Evolutionary conservation across 2,329 filamentous ascomycete genomes (phyloP), one percentile per base, ranked within the genome.

Genomic region (Macrophomina phaseolina): DNA sequence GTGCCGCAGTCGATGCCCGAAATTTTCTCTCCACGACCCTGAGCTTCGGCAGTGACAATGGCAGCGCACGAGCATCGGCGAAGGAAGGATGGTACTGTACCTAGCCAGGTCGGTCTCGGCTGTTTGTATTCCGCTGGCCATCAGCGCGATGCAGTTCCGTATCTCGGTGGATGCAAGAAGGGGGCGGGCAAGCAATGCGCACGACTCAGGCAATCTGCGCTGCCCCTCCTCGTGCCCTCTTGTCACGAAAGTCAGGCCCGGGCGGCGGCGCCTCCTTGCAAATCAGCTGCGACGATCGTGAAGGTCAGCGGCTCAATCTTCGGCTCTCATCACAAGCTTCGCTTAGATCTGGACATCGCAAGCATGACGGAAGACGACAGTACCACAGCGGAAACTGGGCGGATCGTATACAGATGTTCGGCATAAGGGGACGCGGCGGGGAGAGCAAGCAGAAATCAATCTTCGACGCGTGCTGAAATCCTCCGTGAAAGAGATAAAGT

Each of bases 201-300:
- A 28, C 46, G 46, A 49, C 46, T 49, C 46, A 49, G 46, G n/a
- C 46, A 48, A 14, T n/a, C 16, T 45, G 42, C 42, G 12, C 16
- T 45, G 42, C 42, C 42, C 42, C 42, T 16, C 42, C 8, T 14
- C 12, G 11, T 9, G 2, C 5, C 5, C 42, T 45, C 42, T 45
- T 18, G 14, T 12, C 28, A 5, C 49, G 28, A 53, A 53, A 14
- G 11, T 5, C 28, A n/a, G 6, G 49, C 36, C 49, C 49, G 49
- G 30, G 49, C 49, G 49, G 11, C 49, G 49, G 49, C 49, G 30
- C 49, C 28, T 53, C 23, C 49, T 53, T 53, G 49, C 49, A 36
- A 28, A 53, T 53, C 49, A 34, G 49, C 49, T 53, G 49, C 49
- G 49, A 34, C 28, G 23, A 34, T 34, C 48, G 11, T 28, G 48